Evolutionary conservation across 495 filamentous ascomycete species (phyloP).

Genomic region (Aspergillus cavernicola): DNA sequence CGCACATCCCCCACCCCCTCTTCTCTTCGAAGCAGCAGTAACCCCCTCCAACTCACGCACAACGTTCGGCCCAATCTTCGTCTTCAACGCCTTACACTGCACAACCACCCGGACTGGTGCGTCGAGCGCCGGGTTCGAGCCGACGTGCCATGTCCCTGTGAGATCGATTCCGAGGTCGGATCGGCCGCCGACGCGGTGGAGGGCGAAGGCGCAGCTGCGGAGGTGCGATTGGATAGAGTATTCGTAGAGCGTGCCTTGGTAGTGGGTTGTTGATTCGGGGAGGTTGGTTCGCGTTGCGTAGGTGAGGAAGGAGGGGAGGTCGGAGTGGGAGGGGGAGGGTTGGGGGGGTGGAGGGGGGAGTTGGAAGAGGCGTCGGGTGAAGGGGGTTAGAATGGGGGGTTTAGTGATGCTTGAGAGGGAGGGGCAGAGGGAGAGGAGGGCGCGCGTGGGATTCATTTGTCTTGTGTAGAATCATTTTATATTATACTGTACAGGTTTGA

Average conservation of each 20-base stretch:
- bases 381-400: slow-evolving; percentile 15
- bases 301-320: slow-evolving; percentile 66
- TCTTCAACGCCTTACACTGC: slow-evolving; percentile 73
- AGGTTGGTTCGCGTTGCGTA: slow-evolving; percentile 56
- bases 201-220: slow-evolving; percentile 55
- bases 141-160: slow-evolving; percentile 66
- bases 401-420: no score
- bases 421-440: background rate
- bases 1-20: slow-evolving; percentile 31
- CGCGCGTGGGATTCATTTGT: background rate
- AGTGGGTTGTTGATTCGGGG: slow-evolving; percentile 34
- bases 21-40: slow-evolving; percentile 60
- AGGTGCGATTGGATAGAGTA: slow-evolving; percentile 71
- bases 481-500: background rate
- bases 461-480: background rate
- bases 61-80: slow-evolving; percentile 56
- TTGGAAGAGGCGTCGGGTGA: slow-evolving; percentile 39
- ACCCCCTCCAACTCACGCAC: slow-evolving; percentile 81
- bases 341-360: slow-evolving; percentile 38
- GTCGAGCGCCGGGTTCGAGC: background rate
- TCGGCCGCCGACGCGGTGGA: slow-evolving; percentile 69
- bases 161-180: slow-evolving; percentile 83
- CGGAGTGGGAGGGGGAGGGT: slow-evolving; percentile 55
- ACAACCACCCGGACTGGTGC: slow-evolving; percentile 59
- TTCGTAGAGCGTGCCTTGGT: slow-evolving; percentile 57